These are phyloP conservation scores for Petunia axillaris DNA, from an alignment of 257 asterid species.

Conservation along the genomic window DNA sequence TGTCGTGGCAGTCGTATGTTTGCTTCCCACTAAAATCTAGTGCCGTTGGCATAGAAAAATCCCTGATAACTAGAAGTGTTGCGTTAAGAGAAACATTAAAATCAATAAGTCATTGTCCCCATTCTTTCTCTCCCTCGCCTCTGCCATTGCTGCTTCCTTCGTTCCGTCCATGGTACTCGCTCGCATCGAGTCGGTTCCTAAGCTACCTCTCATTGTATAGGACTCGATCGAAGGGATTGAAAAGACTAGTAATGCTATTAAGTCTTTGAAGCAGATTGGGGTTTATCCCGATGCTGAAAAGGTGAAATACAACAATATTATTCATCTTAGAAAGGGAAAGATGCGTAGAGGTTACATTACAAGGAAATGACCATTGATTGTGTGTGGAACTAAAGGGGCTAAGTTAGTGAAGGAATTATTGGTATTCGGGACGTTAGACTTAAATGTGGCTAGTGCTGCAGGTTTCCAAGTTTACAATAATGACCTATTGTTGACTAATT, in stretches of 20 bases:
- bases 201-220: constrained; percentile 64
- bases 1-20: constrained; percentile 89
- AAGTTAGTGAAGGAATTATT: constrained; percentile 57
- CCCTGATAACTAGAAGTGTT: constrained; percentile 68
- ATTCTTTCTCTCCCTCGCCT: constrained; percentile 31
- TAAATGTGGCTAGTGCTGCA: too few species aligned
- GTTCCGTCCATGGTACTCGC: constrained; percentile 70
- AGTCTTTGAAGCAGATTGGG: constrained; percentile 61
- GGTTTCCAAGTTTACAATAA: too few species aligned
- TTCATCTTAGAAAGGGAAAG: constrained; percentile 76
- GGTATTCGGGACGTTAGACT: too few species aligned
- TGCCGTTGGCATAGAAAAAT: constrained; percentile 67
- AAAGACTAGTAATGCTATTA: constrained; percentile 69
- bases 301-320: constrained; percentile 64
- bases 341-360: constrained; percentile 72
- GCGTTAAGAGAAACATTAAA: constrained; percentile 34
- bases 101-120: too few species aligned
- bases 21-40: constrained; percentile 77
- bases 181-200: constrained; percentile 64
- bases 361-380: constrained; percentile 72
- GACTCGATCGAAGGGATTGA: constrained; percentile 68
- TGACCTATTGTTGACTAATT: too few species aligned
- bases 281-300: constrained; percentile 69
- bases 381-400: constrained; percentile 73
- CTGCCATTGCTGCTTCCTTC: constrained; percentile 73